Base-by-base conservation (phyloP, 176 grass and related monocot species). In the Avena atlantica region DNA sequence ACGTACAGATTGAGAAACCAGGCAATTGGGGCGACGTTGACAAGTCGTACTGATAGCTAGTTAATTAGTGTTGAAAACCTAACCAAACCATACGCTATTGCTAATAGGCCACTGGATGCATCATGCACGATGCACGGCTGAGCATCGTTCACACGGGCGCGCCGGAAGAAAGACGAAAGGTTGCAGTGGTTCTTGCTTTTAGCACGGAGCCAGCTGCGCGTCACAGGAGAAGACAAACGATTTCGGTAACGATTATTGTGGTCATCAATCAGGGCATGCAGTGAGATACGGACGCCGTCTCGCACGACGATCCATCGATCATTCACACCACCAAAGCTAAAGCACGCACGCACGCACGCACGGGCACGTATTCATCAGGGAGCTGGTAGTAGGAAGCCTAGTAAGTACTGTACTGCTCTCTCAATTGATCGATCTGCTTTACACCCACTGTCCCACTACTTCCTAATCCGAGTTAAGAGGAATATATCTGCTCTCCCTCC, bases 221-320 rank as follows among this genome's bases (percentile, higher is more conserved):
- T 40, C 66, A 69, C 66, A 20, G 66, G 66, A 70, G 34, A 70
- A 70, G 65, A 69, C 65, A 70, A 70, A 70, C 67, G 34, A 20
- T 69, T 37, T 69, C 66, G 16, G 64, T 12, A 10, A 64, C 8
- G 11, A 64, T 65, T 14, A 29, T 12, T 1, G 29, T 48, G 45
- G 8, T 48, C 62, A 66, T 68, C 65, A 68, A 69, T 69, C 66
- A 40, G 25, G 1, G 31, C 31, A 34, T 34, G 31, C 63, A 37
- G 66, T 69, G 66, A 69, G 66, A 69, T 69, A 40, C 40, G 40
- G 40, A 7, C 66, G 37, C 15, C 65, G 36, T 68, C 29, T 37
- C 3, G 14, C 66, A 37, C 7, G 66, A 19, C 15, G 66, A 40
- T 40, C 31, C 31, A 34, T 34, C 15, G 66, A 69, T 69, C 29